phyloP scores from a whole-genome alignment of 371 early-diverging fungal genomes.

The Synchytrium microbalum region DNA sequence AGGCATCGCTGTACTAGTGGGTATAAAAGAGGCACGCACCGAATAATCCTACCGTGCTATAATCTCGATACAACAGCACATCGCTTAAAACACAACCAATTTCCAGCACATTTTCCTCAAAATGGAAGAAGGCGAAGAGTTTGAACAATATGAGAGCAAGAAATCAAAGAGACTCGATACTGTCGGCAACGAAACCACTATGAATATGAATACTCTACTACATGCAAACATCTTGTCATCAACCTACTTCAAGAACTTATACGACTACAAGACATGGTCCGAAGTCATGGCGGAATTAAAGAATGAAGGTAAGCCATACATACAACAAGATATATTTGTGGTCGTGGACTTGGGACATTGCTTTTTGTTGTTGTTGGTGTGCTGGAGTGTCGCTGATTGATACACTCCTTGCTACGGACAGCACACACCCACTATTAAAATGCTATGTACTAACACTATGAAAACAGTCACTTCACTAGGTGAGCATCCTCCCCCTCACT shows the following conservation, averaged over 20 bases:
- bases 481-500: not conserved
- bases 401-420: constrained; percentile 8
- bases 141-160: too few relatives aligned
- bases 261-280: constrained; percentile 66
- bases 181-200: constrained; percentile 68
- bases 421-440: too few relatives aligned
- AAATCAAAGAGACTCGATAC: constrained; percentile 57
- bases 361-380: not conserved
- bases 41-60: too few relatives aligned
- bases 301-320: constrained; percentile 50
- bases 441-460: not conserved
- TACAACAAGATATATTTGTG: constrained; percentile 5
- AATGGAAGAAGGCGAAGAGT: too few relatives aligned
- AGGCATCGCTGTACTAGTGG: too few relatives aligned
- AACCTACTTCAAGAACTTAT: constrained; percentile 35
- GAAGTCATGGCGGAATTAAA: constrained; percentile 79
- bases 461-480: not conserved
- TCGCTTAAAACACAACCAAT: too few relatives aligned
- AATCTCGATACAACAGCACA: too few relatives aligned
- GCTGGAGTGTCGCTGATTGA: constrained; percentile 10
- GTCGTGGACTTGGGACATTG: too few relatives aligned
- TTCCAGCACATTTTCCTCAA: too few relatives aligned
- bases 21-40: too few relatives aligned
- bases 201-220: constrained; percentile 72
- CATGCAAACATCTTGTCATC: constrained; percentile 30